Percentiles rank a stretch among this genome's conserved stretches.
phyloP scores from a whole-genome alignment of 2,329 filamentous ascomycete species.

The Aspergillus udagawae region DNA sequence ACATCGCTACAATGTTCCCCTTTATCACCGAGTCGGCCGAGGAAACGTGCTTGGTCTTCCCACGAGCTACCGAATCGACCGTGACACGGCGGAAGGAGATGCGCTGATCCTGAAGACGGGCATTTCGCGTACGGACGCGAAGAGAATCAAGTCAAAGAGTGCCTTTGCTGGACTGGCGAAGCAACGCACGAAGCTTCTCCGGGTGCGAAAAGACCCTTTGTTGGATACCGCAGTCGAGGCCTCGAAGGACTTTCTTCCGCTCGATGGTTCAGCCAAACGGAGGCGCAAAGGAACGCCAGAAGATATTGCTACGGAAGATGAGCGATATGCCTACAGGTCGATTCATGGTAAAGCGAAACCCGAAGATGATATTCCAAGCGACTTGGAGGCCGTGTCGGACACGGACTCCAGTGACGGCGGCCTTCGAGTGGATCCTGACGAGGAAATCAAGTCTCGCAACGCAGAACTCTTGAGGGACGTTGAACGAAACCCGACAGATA shows the following conservation, averaged over 20 bases:
- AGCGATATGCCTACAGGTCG: slow-evolving; percentile 59
- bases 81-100: slow-evolving; percentile 48
- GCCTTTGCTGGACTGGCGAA: slow-evolving; percentile 28
- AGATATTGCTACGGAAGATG: slow-evolving; percentile 43
- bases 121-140: slow-evolving; percentile 36
- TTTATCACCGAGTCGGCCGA: slow-evolving; percentile 64
- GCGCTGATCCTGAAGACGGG: slow-evolving; percentile 34
- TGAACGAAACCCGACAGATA: slow-evolving; percentile 62
- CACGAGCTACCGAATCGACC: slow-evolving; percentile 61
- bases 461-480: slow-evolving; percentile 61
- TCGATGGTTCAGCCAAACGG: slow-evolving; percentile 19
- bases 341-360: slow-evolving; percentile 61
- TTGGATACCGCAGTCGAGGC: slow-evolving; percentile 17
- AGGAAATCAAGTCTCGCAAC: slow-evolving; percentile 41
- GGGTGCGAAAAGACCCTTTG: slow-evolving; percentile 20
- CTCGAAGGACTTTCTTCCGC: slow-evolving; percentile 30
- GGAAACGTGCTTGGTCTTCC: slow-evolving; percentile 68
- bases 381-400: slow-evolving; percentile 47
- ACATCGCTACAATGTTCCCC: slow-evolving; percentile 67
- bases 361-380: slow-evolving; percentile 43
- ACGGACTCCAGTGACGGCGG: slow-evolving; percentile 39
- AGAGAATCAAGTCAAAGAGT: slow-evolving; percentile 45
- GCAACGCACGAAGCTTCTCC: slow-evolving; percentile 20
- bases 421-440: slow-evolving; percentile 37
- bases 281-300: slow-evolving; percentile 41